phyloP scores from a whole-genome alignment of 2,329 filamentous ascomycete genomes.

The Colletotrichum plurivorum region DNA sequence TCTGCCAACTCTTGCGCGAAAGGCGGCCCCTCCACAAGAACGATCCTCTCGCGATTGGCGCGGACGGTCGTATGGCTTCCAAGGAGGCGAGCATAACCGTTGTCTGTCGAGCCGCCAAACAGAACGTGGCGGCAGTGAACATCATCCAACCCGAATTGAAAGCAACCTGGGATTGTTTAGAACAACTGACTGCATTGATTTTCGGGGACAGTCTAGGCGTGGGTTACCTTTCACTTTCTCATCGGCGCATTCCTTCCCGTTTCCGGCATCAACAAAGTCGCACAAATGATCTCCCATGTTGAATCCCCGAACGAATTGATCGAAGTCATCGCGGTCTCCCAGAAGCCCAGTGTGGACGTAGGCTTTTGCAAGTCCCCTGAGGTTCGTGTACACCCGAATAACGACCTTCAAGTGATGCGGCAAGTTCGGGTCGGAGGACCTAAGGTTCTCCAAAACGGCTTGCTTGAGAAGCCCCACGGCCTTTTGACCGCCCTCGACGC shows the following conservation, averaged over 20 bases:
- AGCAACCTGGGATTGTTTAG: conserved; percentile 45
- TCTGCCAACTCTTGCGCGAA: conserved; percentile 53
- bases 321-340: conserved; percentile 43
- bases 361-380: conserved; percentile 51
- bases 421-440: conserved; percentile 24
- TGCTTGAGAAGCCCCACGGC: conserved; percentile 46
- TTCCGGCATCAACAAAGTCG: conserved; percentile 58
- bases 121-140: conserved; percentile 56
- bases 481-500: conserved; percentile 49
- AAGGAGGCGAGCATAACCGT: conserved; percentile 58
- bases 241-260: conserved; percentile 59
- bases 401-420: conserved; percentile 47
- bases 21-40: conserved; percentile 54
- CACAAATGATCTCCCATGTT: conserved; percentile 54
- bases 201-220: too few species aligned
- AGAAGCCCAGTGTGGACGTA: conserved; percentile 50
- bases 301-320: conserved; percentile 56
- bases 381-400: conserved; percentile 56
- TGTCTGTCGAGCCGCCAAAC: conserved; percentile 59
- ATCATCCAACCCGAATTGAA: conserved; percentile 51
- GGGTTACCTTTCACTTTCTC: conserved; percentile 56
- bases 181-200: too few species aligned
- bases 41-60: conserved; percentile 48
- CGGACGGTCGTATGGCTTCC: conserved; percentile 47
- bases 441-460: conserved; percentile 46